Conservation (phyloP, 148 eudicot species). For the Diospyros lotus region DNA sequence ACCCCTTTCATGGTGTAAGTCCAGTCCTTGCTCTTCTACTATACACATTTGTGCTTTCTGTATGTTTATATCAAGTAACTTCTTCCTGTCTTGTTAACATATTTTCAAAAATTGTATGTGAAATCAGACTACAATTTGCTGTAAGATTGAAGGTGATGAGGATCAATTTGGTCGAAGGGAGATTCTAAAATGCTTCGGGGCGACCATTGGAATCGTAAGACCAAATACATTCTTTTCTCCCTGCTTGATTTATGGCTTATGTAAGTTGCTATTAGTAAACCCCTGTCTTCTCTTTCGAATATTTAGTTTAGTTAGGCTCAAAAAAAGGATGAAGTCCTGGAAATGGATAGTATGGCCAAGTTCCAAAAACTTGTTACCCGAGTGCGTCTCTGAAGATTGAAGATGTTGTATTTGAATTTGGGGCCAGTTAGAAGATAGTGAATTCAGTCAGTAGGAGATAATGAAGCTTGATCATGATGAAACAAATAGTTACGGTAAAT, state of each 20-base stretch:
- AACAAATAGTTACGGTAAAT: not conserved
- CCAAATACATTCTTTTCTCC: not conserved
- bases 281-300: not conserved
- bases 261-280: not conserved
- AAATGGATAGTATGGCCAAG: not conserved
- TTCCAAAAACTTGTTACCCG: not conserved
- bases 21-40: not conserved
- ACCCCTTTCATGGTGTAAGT: constrained; percentile 38
- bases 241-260: not conserved
- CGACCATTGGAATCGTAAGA: constrained; percentile 59
- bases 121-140: constrained; percentile 46
- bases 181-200: constrained; percentile 50
- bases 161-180: constrained; percentile 52
- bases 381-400: not conserved
- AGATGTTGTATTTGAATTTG: not conserved
- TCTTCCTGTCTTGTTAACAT: not conserved
- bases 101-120: not conserved
- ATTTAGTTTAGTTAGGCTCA: not conserved
- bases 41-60: not conserved
- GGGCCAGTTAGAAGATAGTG: not conserved
- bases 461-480: not conserved
- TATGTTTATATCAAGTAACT: not conserved
- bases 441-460: not conserved
- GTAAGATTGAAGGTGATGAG: constrained; percentile 42
- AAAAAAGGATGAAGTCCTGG: not conserved